Percentiles rank a stretch among this genome's conserved stretches.
Conservation (phyloP, 2,329 filamentous ascomycete genomes). For the Periconia sp. region DNA sequence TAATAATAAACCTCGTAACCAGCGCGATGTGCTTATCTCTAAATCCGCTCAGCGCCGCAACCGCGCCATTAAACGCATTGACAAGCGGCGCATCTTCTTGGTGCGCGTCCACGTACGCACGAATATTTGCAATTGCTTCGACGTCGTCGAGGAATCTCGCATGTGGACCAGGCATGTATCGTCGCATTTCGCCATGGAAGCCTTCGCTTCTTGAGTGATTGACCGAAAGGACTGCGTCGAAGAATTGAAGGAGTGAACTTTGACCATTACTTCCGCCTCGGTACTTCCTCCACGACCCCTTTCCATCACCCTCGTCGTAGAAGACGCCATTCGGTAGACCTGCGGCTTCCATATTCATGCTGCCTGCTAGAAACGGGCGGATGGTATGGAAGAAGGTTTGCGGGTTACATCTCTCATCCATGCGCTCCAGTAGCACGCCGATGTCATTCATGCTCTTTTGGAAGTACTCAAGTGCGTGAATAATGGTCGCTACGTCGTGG, state of each 20-base stretch:
- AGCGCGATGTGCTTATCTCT: constrained; percentile 56
- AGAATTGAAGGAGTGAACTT: constrained; percentile 57
- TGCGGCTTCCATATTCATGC: constrained; percentile 56
- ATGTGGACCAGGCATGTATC: constrained; percentile 58
- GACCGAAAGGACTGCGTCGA: constrained; percentile 56
- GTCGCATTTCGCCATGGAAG: constrained; percentile 51
- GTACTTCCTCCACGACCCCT: constrained; percentile 53
- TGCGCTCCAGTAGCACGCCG: constrained; percentile 47
- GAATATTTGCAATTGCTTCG: constrained; percentile 49
- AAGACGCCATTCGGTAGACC: constrained; percentile 56
- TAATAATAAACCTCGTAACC: constrained; percentile 56
- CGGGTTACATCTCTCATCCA: constrained; percentile 55
- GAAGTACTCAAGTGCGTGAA: constrained; percentile 45
- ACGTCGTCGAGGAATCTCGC: constrained; percentile 53
- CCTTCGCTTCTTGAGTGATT: constrained; percentile 47
- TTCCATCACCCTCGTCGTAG: constrained; percentile 53
- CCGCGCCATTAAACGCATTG: constrained; percentile 50
- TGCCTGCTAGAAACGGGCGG: constrained; percentile 55
- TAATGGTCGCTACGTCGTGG: constrained; percentile 42
- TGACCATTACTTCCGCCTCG: constrained; percentile 59
- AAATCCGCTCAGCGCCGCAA: constrained; percentile 49
- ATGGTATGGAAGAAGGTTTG: constrained; percentile 55
- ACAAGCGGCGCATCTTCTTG: constrained; percentile 37
- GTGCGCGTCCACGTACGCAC: constrained; percentile 45
- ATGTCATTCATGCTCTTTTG: constrained; percentile 46